Conservation (phyloP, 495 filamentous ascomycete species). For the Ramalina intermedia region DNA sequence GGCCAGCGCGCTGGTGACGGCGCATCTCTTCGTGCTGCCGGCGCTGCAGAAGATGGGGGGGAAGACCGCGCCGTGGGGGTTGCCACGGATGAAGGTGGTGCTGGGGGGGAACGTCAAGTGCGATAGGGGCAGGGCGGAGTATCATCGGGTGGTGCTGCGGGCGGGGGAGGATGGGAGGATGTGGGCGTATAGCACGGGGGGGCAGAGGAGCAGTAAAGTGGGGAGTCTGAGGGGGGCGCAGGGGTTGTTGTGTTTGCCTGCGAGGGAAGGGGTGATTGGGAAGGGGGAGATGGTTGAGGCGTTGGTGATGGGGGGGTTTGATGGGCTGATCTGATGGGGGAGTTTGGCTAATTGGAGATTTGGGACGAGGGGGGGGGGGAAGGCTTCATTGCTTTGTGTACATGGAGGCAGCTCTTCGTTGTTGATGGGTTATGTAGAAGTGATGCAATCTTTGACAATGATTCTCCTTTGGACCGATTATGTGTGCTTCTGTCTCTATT, state of each 20-base stretch:
- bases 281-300: conserved; percentile 45
- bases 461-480: no score
- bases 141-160: conserved; percentile 61
- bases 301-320: conserved; percentile 41
- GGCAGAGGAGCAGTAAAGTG: conserved; percentile 77
- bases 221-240: conserved; percentile 83
- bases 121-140: conserved; percentile 68
- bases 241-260: conserved; percentile 64
- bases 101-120: conserved; percentile 56
- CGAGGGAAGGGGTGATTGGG: conserved; percentile 29
- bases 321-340: background rate
- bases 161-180: conserved; percentile 51
- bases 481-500: no score
- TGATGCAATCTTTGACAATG: no score
- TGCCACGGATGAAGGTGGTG: conserved; percentile 56
- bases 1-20: conserved; percentile 80
- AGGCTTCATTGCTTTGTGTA: no score
- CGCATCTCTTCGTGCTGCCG: conserved; percentile 87
- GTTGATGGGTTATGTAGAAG: no score
- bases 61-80: conserved; percentile 32
- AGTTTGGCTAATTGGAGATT: no score
- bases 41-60: conserved; percentile 57
- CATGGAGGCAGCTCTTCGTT: no score
- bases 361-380: no score
- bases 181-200: conserved; percentile 70